These are phyloP conservation scores for Mucor saturninus DNA, from an alignment of 371 early-diverging fungal genomes.

Conservation along the genomic window DNA sequence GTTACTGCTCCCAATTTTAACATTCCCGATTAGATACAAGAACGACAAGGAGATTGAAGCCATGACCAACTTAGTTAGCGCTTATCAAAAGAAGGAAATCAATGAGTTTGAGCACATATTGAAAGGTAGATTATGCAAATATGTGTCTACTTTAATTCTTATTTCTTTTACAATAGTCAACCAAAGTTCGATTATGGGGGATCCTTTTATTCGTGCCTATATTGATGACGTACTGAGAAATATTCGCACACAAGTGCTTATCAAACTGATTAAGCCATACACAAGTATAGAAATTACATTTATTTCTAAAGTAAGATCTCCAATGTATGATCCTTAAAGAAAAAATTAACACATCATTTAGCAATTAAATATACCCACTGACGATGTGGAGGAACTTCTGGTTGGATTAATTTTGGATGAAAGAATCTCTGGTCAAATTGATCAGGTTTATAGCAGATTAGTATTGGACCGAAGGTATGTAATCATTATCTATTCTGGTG, in stretches of 20 bases:
- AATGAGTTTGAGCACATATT: slow-evolving; percentile 85
- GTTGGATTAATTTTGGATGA: slow-evolving; percentile 87
- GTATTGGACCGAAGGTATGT: slow-evolving; percentile 74
- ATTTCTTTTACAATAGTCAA: slow-evolving; percentile 52
- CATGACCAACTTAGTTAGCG: slow-evolving; percentile 90
- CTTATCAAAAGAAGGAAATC: slow-evolving; percentile 90
- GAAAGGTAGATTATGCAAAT: slow-evolving; percentile 37
- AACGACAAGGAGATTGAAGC: slow-evolving; percentile 89
- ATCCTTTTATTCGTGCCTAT: slow-evolving; percentile 87
- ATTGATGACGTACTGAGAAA: slow-evolving; percentile 89
- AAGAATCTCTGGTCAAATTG: slow-evolving; percentile 83
- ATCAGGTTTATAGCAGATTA: slow-evolving; percentile 78
- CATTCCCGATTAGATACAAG: slow-evolving; percentile 69
- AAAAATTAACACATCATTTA: slow-evolving; percentile 23
- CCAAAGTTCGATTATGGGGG: slow-evolving; percentile 80
- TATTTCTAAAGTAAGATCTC: slow-evolving; percentile 69
- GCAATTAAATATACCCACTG: slow-evolving; percentile 76
- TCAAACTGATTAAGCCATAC: slow-evolving; percentile 87
- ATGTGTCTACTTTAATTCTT: background rate
- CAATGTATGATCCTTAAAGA: background rate
- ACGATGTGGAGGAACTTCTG: slow-evolving; percentile 85
- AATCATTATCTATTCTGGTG: background rate
- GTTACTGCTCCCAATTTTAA: background rate
- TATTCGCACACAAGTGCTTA: slow-evolving; percentile 88
- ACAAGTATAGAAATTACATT: slow-evolving; percentile 84